Conservation (phyloP, 2,329 filamentous ascomycete species). For the Aspergillus costaricaensis region DNA sequence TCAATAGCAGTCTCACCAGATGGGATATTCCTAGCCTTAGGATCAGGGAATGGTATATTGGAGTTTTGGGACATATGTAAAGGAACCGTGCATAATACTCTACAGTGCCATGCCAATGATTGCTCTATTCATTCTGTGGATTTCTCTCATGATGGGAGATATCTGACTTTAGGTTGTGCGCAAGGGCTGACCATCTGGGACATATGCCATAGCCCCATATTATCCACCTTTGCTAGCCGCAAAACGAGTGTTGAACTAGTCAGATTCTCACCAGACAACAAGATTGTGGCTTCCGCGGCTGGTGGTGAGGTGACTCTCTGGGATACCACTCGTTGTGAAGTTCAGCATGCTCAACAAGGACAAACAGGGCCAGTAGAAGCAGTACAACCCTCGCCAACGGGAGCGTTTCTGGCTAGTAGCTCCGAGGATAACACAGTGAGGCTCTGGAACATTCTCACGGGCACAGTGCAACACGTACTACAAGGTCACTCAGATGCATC, state of each 20-base stretch:
- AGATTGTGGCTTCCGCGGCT: neutral
- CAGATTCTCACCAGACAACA: neutral
- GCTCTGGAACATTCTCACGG: neutral
- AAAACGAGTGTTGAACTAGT: no score
- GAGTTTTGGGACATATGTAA: no score
- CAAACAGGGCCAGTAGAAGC: accelerated
- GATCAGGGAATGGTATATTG: constrained; percentile 11
- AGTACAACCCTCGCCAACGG: neutral
- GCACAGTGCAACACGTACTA: neutral
- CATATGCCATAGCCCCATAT: no score
- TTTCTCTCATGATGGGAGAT: neutral
- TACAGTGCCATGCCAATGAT: no score
- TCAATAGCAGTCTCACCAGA: neutral
- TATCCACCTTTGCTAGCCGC: no score
- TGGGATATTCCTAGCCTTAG: neutral
- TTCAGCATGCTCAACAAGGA: neutral
- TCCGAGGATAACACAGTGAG: neutral
- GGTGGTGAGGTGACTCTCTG: accelerated
- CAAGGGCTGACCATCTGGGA: no score
- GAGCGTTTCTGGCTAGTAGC: neutral
- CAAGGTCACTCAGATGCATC: neutral
- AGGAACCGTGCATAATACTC: no score
- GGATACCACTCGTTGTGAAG: neutral
- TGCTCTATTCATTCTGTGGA: neutral
- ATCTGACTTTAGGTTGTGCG: no score